Conservation (phyloP, 164 flowering plant species). For the Malania oleifera region DNA sequence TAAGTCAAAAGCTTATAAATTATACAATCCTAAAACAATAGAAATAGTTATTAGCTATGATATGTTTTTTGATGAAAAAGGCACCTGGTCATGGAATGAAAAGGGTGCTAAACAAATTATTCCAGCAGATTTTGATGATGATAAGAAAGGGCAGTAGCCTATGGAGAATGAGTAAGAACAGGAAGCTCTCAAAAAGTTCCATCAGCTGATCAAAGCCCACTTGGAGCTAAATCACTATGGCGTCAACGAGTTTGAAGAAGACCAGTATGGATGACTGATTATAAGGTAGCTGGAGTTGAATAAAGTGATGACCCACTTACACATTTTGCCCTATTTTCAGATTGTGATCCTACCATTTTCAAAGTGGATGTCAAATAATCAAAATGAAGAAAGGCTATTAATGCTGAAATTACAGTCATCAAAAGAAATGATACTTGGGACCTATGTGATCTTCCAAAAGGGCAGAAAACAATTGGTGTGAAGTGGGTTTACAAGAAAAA, state of each 20-base stretch:
- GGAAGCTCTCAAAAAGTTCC: not conserved
- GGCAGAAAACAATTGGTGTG: not conserved
- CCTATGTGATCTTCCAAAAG: not conserved
- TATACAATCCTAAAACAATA: not conserved
- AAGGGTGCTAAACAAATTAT: not conserved
- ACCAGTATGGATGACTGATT: not conserved
- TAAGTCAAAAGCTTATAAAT: not conserved
- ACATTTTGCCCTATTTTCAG: not conserved
- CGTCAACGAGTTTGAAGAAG: not conserved
- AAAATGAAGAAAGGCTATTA: not conserved
- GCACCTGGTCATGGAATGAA: not conserved
- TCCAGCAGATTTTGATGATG: not conserved
- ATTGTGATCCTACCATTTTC: not conserved
- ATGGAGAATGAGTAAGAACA: not conserved
- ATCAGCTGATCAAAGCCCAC: not conserved
- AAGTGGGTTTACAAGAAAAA: slow-evolving; percentile 1
- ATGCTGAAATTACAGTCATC: not conserved
- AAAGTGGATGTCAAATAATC: not conserved
- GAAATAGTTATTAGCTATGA: not conserved
- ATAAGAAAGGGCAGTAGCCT: not conserved
- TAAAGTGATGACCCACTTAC: not conserved
- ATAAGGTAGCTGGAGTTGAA: not conserved
- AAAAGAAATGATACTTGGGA: not conserved
- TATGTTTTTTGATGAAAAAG: not conserved
- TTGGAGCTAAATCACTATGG: not conserved